phyloP scores from a whole-genome alignment of 2,329 filamentous ascomycete species.

The Hymenoscyphus repandus region DNA sequence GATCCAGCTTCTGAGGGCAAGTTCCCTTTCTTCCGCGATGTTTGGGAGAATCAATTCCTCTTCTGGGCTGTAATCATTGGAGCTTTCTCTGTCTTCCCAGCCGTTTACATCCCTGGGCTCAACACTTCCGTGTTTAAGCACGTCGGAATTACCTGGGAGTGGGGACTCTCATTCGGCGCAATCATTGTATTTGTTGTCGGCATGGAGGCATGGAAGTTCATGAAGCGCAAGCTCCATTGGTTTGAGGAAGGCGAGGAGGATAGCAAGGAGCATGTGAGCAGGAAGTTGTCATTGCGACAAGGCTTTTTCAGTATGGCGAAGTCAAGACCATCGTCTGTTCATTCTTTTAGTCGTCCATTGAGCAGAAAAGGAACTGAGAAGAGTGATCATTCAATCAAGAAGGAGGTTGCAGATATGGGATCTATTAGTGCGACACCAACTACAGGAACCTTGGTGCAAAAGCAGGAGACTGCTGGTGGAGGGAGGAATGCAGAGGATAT shows the following conservation, averaged over 20 bases:
- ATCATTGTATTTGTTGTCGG: slow-evolving; percentile 54
- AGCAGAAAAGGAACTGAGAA: slow-evolving; percentile 10
- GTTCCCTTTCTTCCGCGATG: slow-evolving; percentile 36
- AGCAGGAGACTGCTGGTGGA: not conserved
- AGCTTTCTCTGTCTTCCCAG: slow-evolving; percentile 48
- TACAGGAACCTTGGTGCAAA: not conserved
- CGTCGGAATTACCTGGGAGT: slow-evolving; percentile 58
- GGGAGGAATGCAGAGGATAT: not conserved
- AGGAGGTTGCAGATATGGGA: slow-evolving; percentile 13
- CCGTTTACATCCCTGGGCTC: slow-evolving; percentile 60
- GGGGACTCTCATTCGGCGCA: slow-evolving; percentile 55
- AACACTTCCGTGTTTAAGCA: slow-evolving; percentile 60
- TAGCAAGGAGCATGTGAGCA: slow-evolving; percentile 10
- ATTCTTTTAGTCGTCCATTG: slow-evolving; percentile 7
- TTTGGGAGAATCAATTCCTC: slow-evolving; percentile 56
- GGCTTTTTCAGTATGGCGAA: slow-evolving; percentile 30
- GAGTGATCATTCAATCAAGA: slow-evolving; percentile 7
- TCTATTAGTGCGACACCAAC: slow-evolving; percentile 3
- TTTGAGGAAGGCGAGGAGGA: slow-evolving; percentile 29
- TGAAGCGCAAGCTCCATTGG: slow-evolving; percentile 41
- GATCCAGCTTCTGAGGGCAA: slow-evolving; percentile 35
- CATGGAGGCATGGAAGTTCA: slow-evolving; percentile 57
- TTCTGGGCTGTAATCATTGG: slow-evolving; percentile 51
- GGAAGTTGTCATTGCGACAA: slow-evolving; percentile 27
- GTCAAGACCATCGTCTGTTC: slow-evolving; percentile 18